Evolutionary conservation across 192 early-diverging fungal genomes (phyloP), one percentile per base, ranked within the genome.

Genomic region (Mortierella alpina): DNA sequence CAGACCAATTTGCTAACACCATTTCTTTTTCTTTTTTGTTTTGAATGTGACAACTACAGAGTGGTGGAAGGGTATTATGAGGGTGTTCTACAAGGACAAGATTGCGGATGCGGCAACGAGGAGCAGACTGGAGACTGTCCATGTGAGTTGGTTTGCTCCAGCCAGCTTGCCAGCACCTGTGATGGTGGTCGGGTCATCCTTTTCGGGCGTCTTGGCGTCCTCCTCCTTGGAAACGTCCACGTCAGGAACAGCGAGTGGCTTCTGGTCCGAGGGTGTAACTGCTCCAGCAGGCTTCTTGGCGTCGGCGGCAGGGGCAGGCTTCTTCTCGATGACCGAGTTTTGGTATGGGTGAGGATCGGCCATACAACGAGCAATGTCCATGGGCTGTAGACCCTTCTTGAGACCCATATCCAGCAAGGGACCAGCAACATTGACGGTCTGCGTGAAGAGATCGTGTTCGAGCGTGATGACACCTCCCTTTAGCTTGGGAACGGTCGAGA

Each of bases 381-480:
- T 80, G 31, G 76, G 76, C 51, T 80, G 63, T 22, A 80, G 39
- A 13, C 76, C 76, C 59, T 71, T 52, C 62, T 75, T 80, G 48
- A 80, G 70, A 23, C 76, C 83, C 67, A 70, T 80, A 22, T 80
- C 72, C 48, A 84, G 50, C 20, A 84, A 22, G 9, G 64, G 55
- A 14, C 82, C 75, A 9, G 89, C 89, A 53, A 86, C 83, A 31
- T 86, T 82, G 39, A 90, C 87, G 48, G 84, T 84, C 42, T 69
- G 61, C 8, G 46, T 59, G 23, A 61, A 84, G 2, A 90, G 79
- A 82, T 90, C 89, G 49, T 90, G 89, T 63, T 88, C 84, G 11
- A 90, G 73, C 10, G 82, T 77, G 47, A 90, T 70, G 73, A 83
- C 77, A 63, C 89, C 89, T 17, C 59, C 66, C 65, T 76, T 76